A percentile compares a stretch with the other conserved stretches of the same genome.
phyloP scores from a whole-genome alignment of 352 stramenopile genomes.

The Blastocystis hominis region DNA sequence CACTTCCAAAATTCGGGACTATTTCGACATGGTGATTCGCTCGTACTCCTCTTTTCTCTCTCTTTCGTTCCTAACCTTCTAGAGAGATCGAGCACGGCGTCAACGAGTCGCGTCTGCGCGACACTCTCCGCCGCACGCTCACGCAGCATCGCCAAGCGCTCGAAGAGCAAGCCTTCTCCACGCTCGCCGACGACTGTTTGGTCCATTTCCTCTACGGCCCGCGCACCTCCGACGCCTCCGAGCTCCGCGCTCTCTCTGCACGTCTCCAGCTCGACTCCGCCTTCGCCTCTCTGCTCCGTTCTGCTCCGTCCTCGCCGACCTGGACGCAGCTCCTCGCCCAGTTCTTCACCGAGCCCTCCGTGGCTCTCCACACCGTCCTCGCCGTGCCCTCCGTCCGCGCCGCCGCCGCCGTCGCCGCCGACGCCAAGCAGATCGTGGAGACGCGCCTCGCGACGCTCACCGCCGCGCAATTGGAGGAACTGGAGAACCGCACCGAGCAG shows the following conservation, averaged over 20 bases:
- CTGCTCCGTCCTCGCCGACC: not conserved
- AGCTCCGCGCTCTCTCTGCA: not conserved
- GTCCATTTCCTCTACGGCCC: constrained; percentile 21
- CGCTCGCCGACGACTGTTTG: not conserved
- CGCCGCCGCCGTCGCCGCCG: not conserved
- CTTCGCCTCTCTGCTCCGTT: not conserved
- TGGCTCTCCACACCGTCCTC: not conserved
- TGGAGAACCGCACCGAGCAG: not conserved
- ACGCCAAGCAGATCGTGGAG: not conserved
- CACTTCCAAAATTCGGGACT: not conserved
- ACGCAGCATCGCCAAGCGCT: not conserved
- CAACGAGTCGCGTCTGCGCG: not conserved
- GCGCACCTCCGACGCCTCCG: not conserved
- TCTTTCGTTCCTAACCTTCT: no score
- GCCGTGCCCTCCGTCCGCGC: not conserved
- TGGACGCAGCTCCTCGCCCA: not conserved
- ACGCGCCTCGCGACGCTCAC: not conserved
- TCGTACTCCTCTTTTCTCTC: not conserved
- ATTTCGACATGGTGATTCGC: not conserved
- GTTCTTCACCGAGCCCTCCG: not conserved
- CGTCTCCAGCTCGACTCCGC: not conserved
- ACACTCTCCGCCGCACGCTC: not conserved
- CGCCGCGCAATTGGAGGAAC: not conserved
- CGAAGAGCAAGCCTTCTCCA: not conserved
- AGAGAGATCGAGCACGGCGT: not conserved